Evolutionary conservation across 2,329 filamentous ascomycete species (phyloP), one percentile per base, ranked within the genome.

Genomic region (Biscogniauxia mediterranea): DNA sequence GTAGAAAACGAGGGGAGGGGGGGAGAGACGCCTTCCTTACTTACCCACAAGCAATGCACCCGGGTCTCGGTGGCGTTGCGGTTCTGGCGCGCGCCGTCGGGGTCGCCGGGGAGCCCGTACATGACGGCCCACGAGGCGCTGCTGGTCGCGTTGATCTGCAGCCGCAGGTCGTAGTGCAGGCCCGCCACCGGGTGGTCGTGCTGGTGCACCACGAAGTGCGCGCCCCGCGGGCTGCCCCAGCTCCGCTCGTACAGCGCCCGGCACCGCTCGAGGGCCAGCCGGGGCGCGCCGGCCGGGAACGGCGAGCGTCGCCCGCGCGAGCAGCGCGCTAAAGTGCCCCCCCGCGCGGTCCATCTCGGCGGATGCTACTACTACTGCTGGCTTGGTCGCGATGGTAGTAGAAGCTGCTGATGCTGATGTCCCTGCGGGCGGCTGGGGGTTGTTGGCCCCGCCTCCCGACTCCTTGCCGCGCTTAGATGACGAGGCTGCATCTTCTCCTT

Each of bases 141-240:
- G 69, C 88, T 90, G 0, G 83, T 82, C 60, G 81, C 79, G 28
- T 89, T 91, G 71, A 91, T 88, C 72, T 91, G 88, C 19, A 91
- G 77, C 2, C 89, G 80, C 20, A 91, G 78, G 72, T 91, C 89
- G 76, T 91, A 90, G 70, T 89, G 86, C 1, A 81, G 81, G 23
- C 89, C 88, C 9, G 89, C 87, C 52, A 89, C 73, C 1, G 89
- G 89, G 70, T 91, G 89, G 69, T 90, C 88, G 70, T 92, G 88
- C 70, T 92, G 88, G 71, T 91, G 88, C 46, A 91, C 81, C 56
- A 91, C 84, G 69, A 91, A 91, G 71, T 88, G 85, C 8, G 79
- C 76, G 19, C 80, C 80, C 17, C 59, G 52, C 3, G 61, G 50
- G 52, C 60, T 75, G 19, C 71, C 74, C 1, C 66, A 68, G 54